phyloP scores from a whole-genome alignment of 2,329 filamentous ascomycete species.

The Mycosphaerelloides madeirae region DNA sequence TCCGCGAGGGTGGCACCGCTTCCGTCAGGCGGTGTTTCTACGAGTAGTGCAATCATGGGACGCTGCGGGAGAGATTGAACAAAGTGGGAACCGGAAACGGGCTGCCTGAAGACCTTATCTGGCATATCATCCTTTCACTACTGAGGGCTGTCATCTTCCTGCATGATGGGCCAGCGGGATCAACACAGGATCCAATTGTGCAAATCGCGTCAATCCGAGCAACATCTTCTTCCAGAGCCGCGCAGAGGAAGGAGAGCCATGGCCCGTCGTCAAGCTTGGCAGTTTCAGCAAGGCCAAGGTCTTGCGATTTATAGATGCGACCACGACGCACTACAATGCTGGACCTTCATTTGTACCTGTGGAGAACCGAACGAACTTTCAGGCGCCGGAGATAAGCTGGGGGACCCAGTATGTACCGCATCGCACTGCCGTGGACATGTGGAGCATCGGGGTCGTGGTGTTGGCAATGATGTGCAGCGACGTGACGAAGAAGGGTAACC shows the following conservation, averaged over 20 bases:
- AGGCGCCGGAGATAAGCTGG: slow-evolving; percentile 4
- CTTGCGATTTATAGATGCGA: too few species aligned
- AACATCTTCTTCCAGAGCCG: slow-evolving; percentile 27
- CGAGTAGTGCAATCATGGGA: slow-evolving; percentile 10
- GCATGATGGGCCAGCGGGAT: background rate
- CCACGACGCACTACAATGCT: too few species aligned
- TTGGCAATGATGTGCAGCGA: slow-evolving; percentile 15
- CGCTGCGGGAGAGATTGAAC: slow-evolving; percentile 3
- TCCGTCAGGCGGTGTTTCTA: slow-evolving; percentile 1
- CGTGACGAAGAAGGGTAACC: too few species aligned
- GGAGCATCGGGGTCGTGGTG: slow-evolving; percentile 13
- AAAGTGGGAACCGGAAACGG: slow-evolving; percentile 4
- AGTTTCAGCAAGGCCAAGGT: slow-evolving; percentile 7
- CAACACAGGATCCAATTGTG: slow-evolving; percentile 14
- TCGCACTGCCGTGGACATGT: slow-evolving; percentile 9
- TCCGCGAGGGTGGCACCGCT: too few species aligned
- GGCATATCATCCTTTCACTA: slow-evolving; percentile 11
- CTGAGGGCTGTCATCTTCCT: slow-evolving; percentile 7
- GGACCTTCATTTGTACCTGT: background rate
- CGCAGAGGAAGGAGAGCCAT: background rate
- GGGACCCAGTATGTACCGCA: background rate
- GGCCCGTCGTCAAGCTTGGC: slow-evolving; percentile 11
- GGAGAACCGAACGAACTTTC: background rate
- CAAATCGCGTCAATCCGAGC: slow-evolving; percentile 37
- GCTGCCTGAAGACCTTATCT: slow-evolving; percentile 11